phyloP scores from a whole-genome alignment of 192 early-diverging fungal genomes.

The Jimgerdemannia lactiflua region DNA sequence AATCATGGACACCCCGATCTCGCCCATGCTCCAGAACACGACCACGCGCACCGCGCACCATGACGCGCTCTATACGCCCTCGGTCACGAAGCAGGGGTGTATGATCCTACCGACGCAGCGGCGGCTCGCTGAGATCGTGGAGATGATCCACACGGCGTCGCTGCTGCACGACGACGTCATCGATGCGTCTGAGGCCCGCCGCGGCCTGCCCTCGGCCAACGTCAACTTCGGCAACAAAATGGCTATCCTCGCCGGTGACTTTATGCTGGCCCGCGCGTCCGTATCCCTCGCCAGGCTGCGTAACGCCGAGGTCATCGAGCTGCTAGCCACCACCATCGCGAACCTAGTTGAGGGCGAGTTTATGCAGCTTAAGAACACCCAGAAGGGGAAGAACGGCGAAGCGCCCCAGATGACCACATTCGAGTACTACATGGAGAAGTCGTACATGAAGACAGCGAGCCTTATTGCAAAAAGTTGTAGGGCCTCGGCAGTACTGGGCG shows the following conservation, averaged over 20 bases:
- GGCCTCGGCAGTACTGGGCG: conserved; percentile 83
- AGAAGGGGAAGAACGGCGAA: conserved; percentile 18
- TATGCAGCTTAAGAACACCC: conserved; percentile 86
- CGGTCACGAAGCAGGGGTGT: conserved; percentile 21
- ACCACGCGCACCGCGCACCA: conserved; percentile 4
- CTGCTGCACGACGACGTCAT: conserved; percentile 95
- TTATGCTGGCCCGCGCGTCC: conserved; percentile 89
- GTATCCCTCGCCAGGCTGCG: conserved; percentile 86
- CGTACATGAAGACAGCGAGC: conserved; percentile 93
- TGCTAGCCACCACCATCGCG: conserved; percentile 89
- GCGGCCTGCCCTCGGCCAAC: conserved; percentile 75
- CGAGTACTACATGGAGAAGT: conserved; percentile 93
- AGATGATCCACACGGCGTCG: conserved; percentile 98
- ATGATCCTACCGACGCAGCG: conserved; percentile 83
- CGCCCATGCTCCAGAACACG: conserved; percentile 37
- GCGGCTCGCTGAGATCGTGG: conserved; percentile 93
- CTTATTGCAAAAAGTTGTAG: conserved; percentile 93
- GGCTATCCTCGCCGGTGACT: conserved; percentile 94
- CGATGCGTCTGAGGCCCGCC: conserved; percentile 62
- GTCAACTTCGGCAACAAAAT: conserved; percentile 95
- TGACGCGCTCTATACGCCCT: conserved; percentile 21
- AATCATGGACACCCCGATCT: conserved; percentile 61
- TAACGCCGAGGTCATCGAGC: conserved; percentile 89
- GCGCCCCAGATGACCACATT: conserved; percentile 53
- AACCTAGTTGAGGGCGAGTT: conserved; percentile 98